Percentiles rank a stretch among this genome's conserved stretches.
Conservation (phyloP, 148 eudicot genomes). For the Spergularia bocconei region DNA sequence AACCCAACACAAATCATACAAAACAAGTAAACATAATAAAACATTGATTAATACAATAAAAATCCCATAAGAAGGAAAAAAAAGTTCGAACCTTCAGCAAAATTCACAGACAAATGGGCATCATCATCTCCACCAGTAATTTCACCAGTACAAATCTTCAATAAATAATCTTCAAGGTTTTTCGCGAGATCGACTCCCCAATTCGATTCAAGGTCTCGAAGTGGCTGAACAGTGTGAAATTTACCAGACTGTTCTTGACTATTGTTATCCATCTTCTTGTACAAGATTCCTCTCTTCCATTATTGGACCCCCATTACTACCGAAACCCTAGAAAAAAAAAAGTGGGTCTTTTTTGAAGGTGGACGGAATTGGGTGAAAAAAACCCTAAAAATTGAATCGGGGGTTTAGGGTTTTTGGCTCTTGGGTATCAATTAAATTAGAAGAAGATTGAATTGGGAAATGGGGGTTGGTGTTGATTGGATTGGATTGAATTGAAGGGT, state of each 20-base stretch:
- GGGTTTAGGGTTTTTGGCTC: background rate
- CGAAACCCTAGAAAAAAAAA: constrained; percentile 12
- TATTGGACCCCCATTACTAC: background rate
- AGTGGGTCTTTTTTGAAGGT: background rate
- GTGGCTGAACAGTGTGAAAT: constrained; percentile 63
- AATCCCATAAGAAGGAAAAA: background rate
- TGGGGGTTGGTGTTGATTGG: no score
- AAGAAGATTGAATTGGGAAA: background rate
- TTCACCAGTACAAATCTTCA: constrained; percentile 89
- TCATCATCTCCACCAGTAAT: constrained; percentile 44
- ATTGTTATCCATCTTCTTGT: constrained; percentile 31
- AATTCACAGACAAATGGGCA: constrained; percentile 54
- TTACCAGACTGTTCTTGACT: constrained; percentile 29
- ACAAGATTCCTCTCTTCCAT: constrained; percentile 1
- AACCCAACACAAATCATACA: background rate
- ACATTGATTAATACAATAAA: constrained; percentile 5
- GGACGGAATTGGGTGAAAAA: background rate
- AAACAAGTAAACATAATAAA: background rate
- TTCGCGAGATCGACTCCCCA: constrained; percentile 87
- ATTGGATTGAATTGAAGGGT: no score
- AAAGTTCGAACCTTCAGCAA: constrained; percentile 64
- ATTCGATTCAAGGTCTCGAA: constrained; percentile 72
- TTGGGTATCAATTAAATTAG: background rate
- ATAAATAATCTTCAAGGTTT: constrained; percentile 70
- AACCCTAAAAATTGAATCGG: constrained; percentile 15